Base-by-base conservation (phyloP, 192 early-diverging fungal species). In the Obelidium mucronatum region DNA sequence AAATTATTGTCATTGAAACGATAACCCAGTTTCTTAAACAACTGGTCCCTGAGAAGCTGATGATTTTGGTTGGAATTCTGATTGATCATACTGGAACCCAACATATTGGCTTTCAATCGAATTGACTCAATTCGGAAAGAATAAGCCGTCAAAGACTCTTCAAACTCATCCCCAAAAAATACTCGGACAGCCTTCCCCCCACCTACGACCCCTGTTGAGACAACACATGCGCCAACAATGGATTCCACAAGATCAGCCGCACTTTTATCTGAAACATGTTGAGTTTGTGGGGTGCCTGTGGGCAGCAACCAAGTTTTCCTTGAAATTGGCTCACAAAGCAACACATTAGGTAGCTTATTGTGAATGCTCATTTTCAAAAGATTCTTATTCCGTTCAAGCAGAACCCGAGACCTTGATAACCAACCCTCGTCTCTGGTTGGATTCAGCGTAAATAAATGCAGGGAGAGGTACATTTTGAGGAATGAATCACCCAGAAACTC, bases 401-500 rank as follows among this genome's bases (percentile, higher is more conserved):
- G 58, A 17, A 3, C 34, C 19, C 77, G 36, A 19, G 71, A 28
- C 24, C 51, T 17, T n/a, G 73, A 67, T 28, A 79, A 30, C 73
- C 42, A 74, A 26, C 65, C 67, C 42, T 74, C 75, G 33, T 63
- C 36, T 59, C 35, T 37, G 24, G 52, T 40, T 26, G 94, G 95
- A 61, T 91, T 87, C 26, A 85, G 72, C 48, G 92, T 92, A 79
- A 92, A 98, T 34, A 96, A 80, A 70, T 91, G 89, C 31, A 93
- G 83, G 0, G 91, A 91, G 3, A 87, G 81, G 1, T 91, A 80
- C 59, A 92, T 86, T 76, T 98, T 98, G 28, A 98, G 84, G 42
- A 95, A 92, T 30, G 95, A 91, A 74, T 98, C 96, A 6, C 96
- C 96, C 19, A 97, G 82, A 3, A 92, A 90, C 82, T 98, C 95